These are phyloP conservation scores for Talaromyces verruculosus DNA, from an alignment of 2,329 filamentous ascomycete species.

Conservation along the genomic window DNA sequence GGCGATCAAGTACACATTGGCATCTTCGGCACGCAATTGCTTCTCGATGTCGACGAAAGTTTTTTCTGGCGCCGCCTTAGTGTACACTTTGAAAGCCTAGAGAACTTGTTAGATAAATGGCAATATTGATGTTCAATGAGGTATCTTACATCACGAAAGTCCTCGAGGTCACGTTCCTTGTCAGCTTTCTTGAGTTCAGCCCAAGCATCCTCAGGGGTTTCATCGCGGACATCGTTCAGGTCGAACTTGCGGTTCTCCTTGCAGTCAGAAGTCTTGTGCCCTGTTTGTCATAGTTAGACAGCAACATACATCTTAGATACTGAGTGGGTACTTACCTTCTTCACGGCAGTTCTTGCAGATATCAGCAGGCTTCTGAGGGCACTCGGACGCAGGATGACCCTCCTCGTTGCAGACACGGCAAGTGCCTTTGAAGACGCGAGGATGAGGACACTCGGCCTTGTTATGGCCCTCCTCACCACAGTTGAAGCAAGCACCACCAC, in stretches of 20 bases:
- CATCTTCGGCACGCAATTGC: slow-evolving; percentile 50
- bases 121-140: neutral
- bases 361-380: slow-evolving; percentile 45
- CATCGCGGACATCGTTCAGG: slow-evolving; percentile 46
- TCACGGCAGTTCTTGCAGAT: slow-evolving; percentile 50
- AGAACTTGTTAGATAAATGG: slow-evolving; percentile 18
- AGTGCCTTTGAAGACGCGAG: slow-evolving; percentile 48
- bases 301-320: neutral
- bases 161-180: slow-evolving; percentile 50
- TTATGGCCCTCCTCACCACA: slow-evolving; percentile 47
- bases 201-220: slow-evolving; percentile 54
- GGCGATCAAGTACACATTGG: slow-evolving; percentile 55
- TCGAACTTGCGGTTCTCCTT: slow-evolving; percentile 48
- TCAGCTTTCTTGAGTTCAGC: slow-evolving; percentile 50
- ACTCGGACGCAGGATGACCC: slow-evolving; percentile 48
- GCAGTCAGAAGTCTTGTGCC: slow-evolving; percentile 48
- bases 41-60: slow-evolving; percentile 53
- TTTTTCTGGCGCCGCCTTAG: slow-evolving; percentile 48
- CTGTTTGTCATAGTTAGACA: slow-evolving; percentile 28
- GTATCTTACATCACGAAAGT: slow-evolving; percentile 48
- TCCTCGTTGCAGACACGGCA: slow-evolving; percentile 50
- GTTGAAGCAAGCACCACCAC: slow-evolving; percentile 45
- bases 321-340: slow-evolving; percentile 38
- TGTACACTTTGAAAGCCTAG: slow-evolving; percentile 52
- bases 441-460: slow-evolving; percentile 49